Base-by-base conservation (phyloP, 306 rosid species). In the Vigna hirtella region DNA sequence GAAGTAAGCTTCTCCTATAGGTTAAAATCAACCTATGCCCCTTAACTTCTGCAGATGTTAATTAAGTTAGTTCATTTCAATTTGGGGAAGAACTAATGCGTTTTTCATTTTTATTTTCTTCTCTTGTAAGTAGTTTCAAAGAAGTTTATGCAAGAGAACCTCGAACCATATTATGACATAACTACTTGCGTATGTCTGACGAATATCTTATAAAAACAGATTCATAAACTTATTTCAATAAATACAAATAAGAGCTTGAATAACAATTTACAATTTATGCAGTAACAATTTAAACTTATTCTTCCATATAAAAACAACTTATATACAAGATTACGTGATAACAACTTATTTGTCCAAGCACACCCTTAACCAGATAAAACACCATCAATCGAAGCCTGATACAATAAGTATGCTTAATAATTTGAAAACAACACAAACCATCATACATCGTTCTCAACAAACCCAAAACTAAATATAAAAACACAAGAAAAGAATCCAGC, bases 341-440 rank as follows among this genome's bases (percentile, higher is more conserved):
- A 30, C 22, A 59, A 59, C 66, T 62, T 62, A 30, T 30, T 61
- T 30, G 16, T 62, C 68, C 24, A 62, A 62, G 4, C 6, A 2
- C 68, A 43, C 6, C 24, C 55, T 7, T 62, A 82, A 70, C 61
- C 68, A 18, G 2, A 66, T 14, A 69, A 81, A 76, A 17, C 66
- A 17, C 50, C 52, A 73, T 72, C 45, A 61, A 85, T 73, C 18
- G 34, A 80, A 58, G 28, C 70, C 42, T n/a, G 14, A 12, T 18
- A 77, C 51, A 61, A 70, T 61, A 67, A 59, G 10, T 1, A 59
- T 49, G 38, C 38, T 43, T 5, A 56, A 49, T 16, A 43, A 38
- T 68, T 43, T 28, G 28, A n/a, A 18, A 71, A 51, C 17, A 52
- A 20, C 3, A 58, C 63, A 70, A 15, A 56, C 4, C 32, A 58